Base-by-base conservation (phyloP, 1,139 yeast genomes). In the Candida gigantensis region DNA sequence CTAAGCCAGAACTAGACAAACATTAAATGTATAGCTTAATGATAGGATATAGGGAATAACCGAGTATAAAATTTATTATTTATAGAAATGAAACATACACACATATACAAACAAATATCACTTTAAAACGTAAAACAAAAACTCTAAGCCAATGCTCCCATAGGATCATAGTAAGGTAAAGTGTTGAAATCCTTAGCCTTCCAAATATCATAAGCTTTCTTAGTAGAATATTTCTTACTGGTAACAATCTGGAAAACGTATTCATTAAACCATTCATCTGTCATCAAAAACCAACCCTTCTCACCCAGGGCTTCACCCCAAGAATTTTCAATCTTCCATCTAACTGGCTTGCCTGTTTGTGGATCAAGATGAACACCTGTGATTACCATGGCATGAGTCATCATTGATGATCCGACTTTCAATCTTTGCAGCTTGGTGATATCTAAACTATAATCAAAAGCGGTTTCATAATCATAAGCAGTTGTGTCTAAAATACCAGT, bases 321-420 rank as follows among this genome's bases (percentile, higher is more conserved):
- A 3, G 94, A 84, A 65, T 86, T 86, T 57, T 86, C 90, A 36
- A 87, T 88, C 57, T 83, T 78, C 80, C 90, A 86, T 55, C 95
- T 75, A 9, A 79, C 63, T 7, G 95, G 92, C 37, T 67, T 61
- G 15, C 55, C 53, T 12, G 60, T 46, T 12, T 41, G 37, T 6
- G 63, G 58, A 41, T 69, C 65, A 35, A 70, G 52, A 58, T 85
- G 90, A 32, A 84, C 92, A 11, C 81, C 86, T 19, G 83, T 77
- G 49, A 87, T 76, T 13, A 81, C 74, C 96, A 87, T 86, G 26
- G 95, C 95, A 52, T 86, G 95, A 10, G 94, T 85, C 94, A 86
- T 86, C 42, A 68, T 68, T 3, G 84, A 77, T 2, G 83, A 50
- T 42, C 65, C 77, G 65, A 85, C 41, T 61, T 63, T 46, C 69